Evolutionary conservation across 2,329 filamentous ascomycete genomes (phyloP).

Genomic region (Balansia obtecta): DNA sequence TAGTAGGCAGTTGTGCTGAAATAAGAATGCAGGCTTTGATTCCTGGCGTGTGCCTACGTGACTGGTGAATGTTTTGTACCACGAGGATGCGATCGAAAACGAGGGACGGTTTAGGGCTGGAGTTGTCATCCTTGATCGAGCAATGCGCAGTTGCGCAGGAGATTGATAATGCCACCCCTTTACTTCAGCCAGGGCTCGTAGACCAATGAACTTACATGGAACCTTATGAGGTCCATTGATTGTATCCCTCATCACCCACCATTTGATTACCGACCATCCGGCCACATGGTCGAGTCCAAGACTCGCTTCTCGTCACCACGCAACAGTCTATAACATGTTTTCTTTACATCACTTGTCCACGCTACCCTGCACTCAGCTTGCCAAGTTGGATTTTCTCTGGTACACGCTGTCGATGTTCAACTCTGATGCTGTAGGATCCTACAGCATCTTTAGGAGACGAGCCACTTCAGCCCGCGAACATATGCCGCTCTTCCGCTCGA

Average conservation of each 20-base stretch:
- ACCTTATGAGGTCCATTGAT: not conserved
- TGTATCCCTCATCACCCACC: not conserved
- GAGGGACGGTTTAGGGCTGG: not conserved
- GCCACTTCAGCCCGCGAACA: too few species aligned
- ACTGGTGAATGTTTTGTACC: conserved; percentile 2
- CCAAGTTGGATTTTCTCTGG: too few species aligned
- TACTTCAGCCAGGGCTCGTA: not conserved
- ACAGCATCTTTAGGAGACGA: too few species aligned
- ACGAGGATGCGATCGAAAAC: not conserved
- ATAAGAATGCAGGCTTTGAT: conserved; percentile 5
- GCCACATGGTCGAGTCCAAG: conserved; percentile 3
- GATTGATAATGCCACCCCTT: conserved; percentile 5
- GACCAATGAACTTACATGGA: conserved; percentile 5
- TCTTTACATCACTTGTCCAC: too few species aligned
- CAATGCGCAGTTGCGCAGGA: not conserved
- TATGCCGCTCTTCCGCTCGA: too few species aligned
- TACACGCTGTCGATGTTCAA: too few species aligned
- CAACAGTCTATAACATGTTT: too few species aligned
- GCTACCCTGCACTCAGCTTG: not conserved
- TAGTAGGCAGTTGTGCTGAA: conserved; percentile 5
- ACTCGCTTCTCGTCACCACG: not conserved
- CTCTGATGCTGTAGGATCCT: too few species aligned
- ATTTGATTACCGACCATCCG: conserved; percentile 1
- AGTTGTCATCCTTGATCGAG: not conserved
- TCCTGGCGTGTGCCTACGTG: conserved; percentile 4